Conservation (phyloP, 2,329 filamentous ascomycete species). For the Diaporthe vaccinii region DNA sequence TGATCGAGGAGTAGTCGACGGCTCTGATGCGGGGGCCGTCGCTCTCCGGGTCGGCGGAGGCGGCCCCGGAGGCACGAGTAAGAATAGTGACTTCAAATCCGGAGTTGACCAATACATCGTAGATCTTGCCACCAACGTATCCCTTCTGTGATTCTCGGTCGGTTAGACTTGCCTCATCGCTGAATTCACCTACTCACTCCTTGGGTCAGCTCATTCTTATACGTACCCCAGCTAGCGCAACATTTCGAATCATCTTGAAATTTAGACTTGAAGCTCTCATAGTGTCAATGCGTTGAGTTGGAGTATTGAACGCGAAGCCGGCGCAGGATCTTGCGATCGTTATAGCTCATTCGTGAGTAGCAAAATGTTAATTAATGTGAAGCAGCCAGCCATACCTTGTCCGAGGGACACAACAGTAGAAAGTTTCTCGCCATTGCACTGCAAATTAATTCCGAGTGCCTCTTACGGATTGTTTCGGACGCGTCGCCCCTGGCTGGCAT, state of each 20-base stretch:
- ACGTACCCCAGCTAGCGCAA: conserved; percentile 8
- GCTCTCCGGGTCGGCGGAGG: neutral
- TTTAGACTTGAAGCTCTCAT: neutral
- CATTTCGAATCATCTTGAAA: conserved; percentile 3
- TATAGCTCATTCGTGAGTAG: neutral
- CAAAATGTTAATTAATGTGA: neutral
- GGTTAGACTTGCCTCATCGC: neutral
- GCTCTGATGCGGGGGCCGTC: neutral
- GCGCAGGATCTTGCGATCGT: neutral
- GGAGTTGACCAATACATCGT: conserved; percentile 15
- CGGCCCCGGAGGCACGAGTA: neutral
- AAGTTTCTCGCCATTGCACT: neutral
- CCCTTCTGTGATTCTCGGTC: neutral
- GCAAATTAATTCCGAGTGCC: neutral
- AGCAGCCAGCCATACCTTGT: neutral
- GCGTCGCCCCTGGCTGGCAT: neutral
- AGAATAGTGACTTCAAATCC: conserved; percentile 19
- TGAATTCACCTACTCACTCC: neutral
- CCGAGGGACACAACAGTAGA: too few species aligned
- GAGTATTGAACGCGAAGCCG: neutral
- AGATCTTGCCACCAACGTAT: conserved; percentile 12
- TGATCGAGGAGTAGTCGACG: conserved; percentile 10
- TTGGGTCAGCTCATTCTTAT: neutral
- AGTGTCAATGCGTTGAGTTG: neutral
- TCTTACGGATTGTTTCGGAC: neutral